Conservation (phyloP, 1,284 basidiomycete genomes). For the Irpex sp. region DNA sequence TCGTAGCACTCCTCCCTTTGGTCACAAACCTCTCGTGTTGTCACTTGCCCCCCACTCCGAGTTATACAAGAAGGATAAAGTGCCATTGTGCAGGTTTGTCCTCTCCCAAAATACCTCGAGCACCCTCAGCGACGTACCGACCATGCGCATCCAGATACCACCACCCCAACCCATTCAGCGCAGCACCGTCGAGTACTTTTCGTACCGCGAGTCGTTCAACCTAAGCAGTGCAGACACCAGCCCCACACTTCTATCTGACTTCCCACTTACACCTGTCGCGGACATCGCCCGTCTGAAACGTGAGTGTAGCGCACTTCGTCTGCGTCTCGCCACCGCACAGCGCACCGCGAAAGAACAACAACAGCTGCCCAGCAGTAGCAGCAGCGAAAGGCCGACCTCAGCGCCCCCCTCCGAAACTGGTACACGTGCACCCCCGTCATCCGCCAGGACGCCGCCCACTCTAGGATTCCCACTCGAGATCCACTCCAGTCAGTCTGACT, state of each 20-base stretch:
- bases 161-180: constrained; percentile 38
- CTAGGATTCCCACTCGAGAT: constrained; percentile 19
- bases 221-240: constrained; percentile 9
- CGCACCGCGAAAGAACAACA: constrained; percentile 22
- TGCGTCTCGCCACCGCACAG: constrained; percentile 42
- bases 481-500: constrained; percentile 1
- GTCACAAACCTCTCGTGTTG: background rate
- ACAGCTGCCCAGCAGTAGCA: background rate
- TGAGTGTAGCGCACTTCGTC: constrained; percentile 43
- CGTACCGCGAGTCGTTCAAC: constrained; percentile 36
- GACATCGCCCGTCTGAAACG: constrained; percentile 35
- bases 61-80: constrained; percentile 1
- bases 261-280: constrained; percentile 21
- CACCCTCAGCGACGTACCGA: constrained; percentile 21
- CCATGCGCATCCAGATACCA: constrained; percentile 53
- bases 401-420: constrained; percentile 21
- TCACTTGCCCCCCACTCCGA: constrained; percentile 2
- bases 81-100: constrained; percentile 1
- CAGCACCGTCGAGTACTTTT: constrained; percentile 58
- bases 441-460: constrained; percentile 26
- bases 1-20: constrained; percentile 1
- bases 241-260: constrained; percentile 23
- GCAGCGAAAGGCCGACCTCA: background rate
- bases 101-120: background rate
- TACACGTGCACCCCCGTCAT: constrained; percentile 20